Base-by-base conservation (phyloP, 176 grass and related monocot genomes). In the Musa acuminata region DNA sequence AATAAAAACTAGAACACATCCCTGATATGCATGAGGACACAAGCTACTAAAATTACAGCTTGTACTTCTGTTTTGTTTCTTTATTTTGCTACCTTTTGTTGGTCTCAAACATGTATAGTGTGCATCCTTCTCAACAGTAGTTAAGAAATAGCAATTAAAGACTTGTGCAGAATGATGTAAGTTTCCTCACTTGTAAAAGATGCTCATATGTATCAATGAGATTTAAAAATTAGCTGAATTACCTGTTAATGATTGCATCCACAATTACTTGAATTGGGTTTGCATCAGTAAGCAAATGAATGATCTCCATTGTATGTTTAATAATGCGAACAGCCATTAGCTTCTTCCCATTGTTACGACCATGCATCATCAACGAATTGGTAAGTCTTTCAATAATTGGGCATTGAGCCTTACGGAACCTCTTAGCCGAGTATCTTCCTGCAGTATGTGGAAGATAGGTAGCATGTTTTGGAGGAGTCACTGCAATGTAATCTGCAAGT, bases 301-400 rank as follows among this genome's bases (percentile, higher is more conserved):
- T 96, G 53, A 92, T 96, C 72, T 96, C 89, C 76, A 96, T 84
- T 67, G 92, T 75, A 72, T 96, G 92, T 78, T 96, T 92, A 26
- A 96, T 55, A 53, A 96, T 96, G 60, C 87, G 77, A 14, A 96
- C 89, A 16, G 92, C 92, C 82, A 92, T 76, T 75, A 96, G 63
- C 58, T 96, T 92, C 83, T 96, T 96, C 0, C 87, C 92, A 77
- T 92, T 96, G 80, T 96, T 96, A 80, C 89, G 86, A 0, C 89
- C 92, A 58, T 96, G 89, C 92, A 96, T 96, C 92, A 96, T 96
- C 77, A 92, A 83, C 0, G 89, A 96, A 82, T 96, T 96, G 72
- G 92, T 89, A 65, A 96, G 87, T 63, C 92, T 88, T 80, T 92
- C 87, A 29, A 96, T 72, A 77, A 96, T 89, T 20, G 92, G 92